Percentiles rank a stretch among this genome's conserved stretches.
Conservation (phyloP, 139 green algal genomes). For the Pedinophyceae sp. region DNA sequence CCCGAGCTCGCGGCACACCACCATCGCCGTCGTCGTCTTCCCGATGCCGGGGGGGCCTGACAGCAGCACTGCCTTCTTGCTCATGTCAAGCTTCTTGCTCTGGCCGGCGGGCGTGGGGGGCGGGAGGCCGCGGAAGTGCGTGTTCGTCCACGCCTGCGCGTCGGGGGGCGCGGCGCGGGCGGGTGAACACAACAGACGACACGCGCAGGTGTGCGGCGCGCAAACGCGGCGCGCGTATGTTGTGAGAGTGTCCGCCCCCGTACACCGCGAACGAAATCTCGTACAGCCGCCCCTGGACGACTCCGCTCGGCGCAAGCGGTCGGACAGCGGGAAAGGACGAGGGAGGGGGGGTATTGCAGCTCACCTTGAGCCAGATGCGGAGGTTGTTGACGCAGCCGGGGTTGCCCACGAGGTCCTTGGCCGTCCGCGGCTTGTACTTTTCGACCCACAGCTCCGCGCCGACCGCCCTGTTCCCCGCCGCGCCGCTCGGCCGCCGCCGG, state of each 20-base stretch:
- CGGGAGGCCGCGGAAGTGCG: too few species aligned
- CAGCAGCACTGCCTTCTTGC: constrained; percentile 87
- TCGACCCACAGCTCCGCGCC: constrained; percentile 70
- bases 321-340: too few species aligned
- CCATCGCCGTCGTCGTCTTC: constrained; percentile 59
- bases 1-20: constrained; percentile 40
- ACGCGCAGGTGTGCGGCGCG: too few species aligned
- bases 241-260: too few species aligned
- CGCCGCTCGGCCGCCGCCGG: too few species aligned
- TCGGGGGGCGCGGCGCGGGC: too few species aligned
- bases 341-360: constrained; percentile 9
- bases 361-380: constrained; percentile 47
- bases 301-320: neutral
- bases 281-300: too few species aligned
- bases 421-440: constrained; percentile 61
- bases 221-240: too few species aligned
- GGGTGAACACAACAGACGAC: too few species aligned
- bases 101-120: too few species aligned
- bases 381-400: constrained; percentile 30
- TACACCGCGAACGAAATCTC: too few species aligned
- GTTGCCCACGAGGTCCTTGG: constrained; percentile 82
- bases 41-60: constrained; percentile 79
- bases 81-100: constrained; percentile 35
- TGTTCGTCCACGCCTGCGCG: too few species aligned
- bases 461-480: neutral